phyloP scores from a whole-genome alignment of 352 stramenopile species.

The Pythium rhizo-oryzae region DNA sequence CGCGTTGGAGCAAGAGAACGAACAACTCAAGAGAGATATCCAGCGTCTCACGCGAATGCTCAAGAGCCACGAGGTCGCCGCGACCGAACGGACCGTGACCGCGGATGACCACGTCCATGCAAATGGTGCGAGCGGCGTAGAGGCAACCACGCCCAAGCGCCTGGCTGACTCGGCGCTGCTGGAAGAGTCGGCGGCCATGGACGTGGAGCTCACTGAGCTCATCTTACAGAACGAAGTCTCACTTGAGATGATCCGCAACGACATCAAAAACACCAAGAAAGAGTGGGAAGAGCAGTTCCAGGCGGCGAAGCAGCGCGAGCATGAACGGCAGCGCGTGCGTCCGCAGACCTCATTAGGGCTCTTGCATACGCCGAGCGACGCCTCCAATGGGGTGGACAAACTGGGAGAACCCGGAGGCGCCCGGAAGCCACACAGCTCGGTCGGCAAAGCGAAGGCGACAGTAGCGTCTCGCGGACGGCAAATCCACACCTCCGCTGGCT shows the following conservation, averaged over 20 bases:
- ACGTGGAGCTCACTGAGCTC: constrained; percentile 80
- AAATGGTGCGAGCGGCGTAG: neutral
- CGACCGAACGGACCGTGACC: constrained; percentile 21
- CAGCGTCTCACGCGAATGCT: constrained; percentile 44
- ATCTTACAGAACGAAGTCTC: constrained; percentile 88
- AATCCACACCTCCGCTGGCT: constrained; percentile 60
- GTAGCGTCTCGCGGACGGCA: constrained; percentile 25
- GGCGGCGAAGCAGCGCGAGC: constrained; percentile 48
- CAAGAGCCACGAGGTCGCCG: constrained; percentile 22
- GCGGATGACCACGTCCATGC: neutral
- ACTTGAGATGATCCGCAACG: constrained; percentile 82
- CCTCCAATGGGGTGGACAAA: constrained; percentile 5
- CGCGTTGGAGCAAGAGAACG: constrained; percentile 42
- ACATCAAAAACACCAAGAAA: constrained; percentile 82
- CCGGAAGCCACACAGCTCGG: neutral
- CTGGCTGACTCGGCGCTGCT: constrained; percentile 47
- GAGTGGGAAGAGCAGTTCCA: constrained; percentile 73
- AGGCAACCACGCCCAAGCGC: constrained; percentile 8
- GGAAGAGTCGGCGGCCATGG: constrained; percentile 71
- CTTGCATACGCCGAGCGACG: neutral
- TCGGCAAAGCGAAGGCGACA: constrained; percentile 13
- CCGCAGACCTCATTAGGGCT: constrained; percentile 63
- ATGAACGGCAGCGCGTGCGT: constrained; percentile 37
- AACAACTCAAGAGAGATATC: constrained; percentile 43
- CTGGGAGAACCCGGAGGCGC: neutral